Evolutionary conservation across 371 early-diverging fungal species (phyloP).

Genomic region (Mucor saturninus): DNA sequence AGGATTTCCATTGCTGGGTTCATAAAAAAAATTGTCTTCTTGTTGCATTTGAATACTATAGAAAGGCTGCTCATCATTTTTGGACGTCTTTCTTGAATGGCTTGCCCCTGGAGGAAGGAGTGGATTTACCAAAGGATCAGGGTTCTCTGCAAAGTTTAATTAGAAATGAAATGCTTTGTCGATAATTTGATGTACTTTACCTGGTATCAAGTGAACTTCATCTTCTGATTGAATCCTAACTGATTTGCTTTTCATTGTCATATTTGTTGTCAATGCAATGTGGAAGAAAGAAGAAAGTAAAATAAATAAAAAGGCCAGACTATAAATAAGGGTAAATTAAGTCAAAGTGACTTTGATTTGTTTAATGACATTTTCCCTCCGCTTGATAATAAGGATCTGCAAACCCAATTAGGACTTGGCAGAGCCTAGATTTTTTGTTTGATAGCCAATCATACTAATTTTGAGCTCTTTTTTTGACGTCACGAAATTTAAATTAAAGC

Average conservation of each 20-base stretch:
- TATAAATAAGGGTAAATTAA: constrained; percentile 6
- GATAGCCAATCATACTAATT: too few relatives aligned
- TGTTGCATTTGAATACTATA: constrained; percentile 34
- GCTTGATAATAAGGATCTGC: too few relatives aligned
- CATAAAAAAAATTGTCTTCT: constrained; percentile 30
- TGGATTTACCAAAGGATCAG: constrained; percentile 5
- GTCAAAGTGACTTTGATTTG: constrained; percentile 11
- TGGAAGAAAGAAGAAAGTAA: constrained; percentile 4
- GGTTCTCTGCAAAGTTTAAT: not conserved
- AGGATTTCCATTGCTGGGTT: not conserved
- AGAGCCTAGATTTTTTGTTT: too few relatives aligned
- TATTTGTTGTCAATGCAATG: not conserved
- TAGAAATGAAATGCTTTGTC: not conserved
- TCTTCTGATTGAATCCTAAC: constrained; percentile 24
- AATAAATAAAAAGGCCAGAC: not conserved
- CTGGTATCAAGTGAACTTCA: constrained; percentile 14
- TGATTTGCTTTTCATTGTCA: constrained; percentile 21
- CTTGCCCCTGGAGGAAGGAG: constrained; percentile 12
- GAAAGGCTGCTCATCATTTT: constrained; percentile 20
- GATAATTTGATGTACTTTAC: constrained; percentile 5
- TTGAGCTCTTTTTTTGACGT: too few relatives aligned
- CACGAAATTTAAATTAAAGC: too few relatives aligned
- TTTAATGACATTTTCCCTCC: too few relatives aligned
- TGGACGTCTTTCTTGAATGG: constrained; percentile 5
- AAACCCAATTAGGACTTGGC: too few relatives aligned